A percentile compares a stretch with the other conserved stretches of the same genome.
phyloP scores from a whole-genome alignment of 805 yeast genomes.

The Starmerella asiatica region DNA sequence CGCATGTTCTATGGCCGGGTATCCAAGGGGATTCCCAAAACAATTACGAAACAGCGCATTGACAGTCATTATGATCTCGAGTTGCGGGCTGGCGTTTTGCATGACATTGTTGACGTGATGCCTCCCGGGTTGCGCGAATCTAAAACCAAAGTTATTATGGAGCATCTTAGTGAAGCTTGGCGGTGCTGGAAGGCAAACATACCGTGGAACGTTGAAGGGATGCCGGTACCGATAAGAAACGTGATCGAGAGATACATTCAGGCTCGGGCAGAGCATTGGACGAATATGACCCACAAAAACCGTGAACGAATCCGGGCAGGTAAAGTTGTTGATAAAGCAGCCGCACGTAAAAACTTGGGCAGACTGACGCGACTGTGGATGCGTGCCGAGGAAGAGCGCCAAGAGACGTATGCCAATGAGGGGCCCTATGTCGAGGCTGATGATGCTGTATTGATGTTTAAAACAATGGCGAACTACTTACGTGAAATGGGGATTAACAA shows the following conservation, averaged over 20 bases:
- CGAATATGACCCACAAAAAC: conserved; percentile 81
- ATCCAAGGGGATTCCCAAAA: conserved; percentile 80
- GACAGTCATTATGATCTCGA: conserved; percentile 93
- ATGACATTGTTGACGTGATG: conserved; percentile 91
- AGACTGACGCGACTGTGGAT: conserved; percentile 85
- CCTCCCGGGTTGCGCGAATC: conserved; percentile 86
- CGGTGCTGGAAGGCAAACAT: conserved; percentile 98
- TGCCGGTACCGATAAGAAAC: conserved; percentile 79
- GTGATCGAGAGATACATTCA: conserved; percentile 81
- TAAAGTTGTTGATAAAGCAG: conserved; percentile 87
- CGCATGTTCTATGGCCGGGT: conserved; percentile 95
- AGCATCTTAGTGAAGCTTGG: conserved; percentile 97
- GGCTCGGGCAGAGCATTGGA: conserved; percentile 96
- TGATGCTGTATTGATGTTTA: conserved; percentile 77
- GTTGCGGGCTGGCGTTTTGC: conserved; percentile 84
- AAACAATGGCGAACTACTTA: conserved; percentile 83
- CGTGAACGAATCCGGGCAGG: conserved; percentile 80
- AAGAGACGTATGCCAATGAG: conserved; percentile 58
- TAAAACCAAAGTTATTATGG: conserved; percentile 74
- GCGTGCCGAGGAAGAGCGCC: conserved; percentile 82
- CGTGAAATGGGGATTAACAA: conserved; percentile 60
- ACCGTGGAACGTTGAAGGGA: conserved; percentile 95
- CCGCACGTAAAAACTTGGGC: conserved; percentile 85
- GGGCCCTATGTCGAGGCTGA: conserved; percentile 81
- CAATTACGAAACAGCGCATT: conserved; percentile 87